These are phyloP conservation scores for Rutstroemia sp. DNA, from an alignment of 2,329 filamentous ascomycete species.

Conservation along the genomic window DNA sequence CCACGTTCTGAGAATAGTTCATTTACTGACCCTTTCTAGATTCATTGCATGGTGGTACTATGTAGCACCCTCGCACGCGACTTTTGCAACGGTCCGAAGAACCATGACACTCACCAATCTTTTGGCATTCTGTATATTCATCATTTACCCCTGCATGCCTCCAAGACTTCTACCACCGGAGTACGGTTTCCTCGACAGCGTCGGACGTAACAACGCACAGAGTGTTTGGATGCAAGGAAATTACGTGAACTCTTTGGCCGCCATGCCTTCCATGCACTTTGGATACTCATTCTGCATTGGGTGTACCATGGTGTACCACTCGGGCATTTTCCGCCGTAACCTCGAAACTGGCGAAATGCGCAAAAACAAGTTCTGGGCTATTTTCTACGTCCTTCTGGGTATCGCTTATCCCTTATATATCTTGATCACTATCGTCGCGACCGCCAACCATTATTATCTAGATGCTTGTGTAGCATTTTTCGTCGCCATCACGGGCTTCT, in stretches of 20 bases:
- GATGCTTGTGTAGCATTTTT: constrained; percentile 41
- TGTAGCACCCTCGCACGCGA: constrained; percentile 42
- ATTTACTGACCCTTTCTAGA: constrained; percentile 29
- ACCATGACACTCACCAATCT: constrained; percentile 48
- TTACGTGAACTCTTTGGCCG: constrained; percentile 43
- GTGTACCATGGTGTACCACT: constrained; percentile 45
- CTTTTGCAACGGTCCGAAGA: constrained; percentile 39
- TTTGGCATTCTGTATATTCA: constrained; percentile 43
- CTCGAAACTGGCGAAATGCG: constrained; percentile 35
- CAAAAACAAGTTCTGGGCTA: constrained; percentile 36
- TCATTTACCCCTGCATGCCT: constrained; percentile 46
- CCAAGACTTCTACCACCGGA: constrained; percentile 42
- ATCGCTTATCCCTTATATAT: constrained; percentile 40
- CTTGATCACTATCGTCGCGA: constrained; percentile 43
- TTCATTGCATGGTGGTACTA: constrained; percentile 60
- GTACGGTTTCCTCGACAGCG: constrained; percentile 43
- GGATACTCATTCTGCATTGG: constrained; percentile 48
- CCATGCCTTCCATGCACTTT: constrained; percentile 48
- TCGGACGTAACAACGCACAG: constrained; percentile 41
- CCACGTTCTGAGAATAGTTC: background rate
- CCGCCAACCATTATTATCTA: constrained; percentile 48
- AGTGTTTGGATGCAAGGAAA: constrained; percentile 44
- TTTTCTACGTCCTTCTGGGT: constrained; percentile 37
- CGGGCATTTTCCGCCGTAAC: constrained; percentile 35
- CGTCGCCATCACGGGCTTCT: constrained; percentile 39